These are phyloP conservation scores for Alternaria burnsii DNA, from an alignment of 2,329 filamentous ascomycete species.

Conservation along the genomic window DNA sequence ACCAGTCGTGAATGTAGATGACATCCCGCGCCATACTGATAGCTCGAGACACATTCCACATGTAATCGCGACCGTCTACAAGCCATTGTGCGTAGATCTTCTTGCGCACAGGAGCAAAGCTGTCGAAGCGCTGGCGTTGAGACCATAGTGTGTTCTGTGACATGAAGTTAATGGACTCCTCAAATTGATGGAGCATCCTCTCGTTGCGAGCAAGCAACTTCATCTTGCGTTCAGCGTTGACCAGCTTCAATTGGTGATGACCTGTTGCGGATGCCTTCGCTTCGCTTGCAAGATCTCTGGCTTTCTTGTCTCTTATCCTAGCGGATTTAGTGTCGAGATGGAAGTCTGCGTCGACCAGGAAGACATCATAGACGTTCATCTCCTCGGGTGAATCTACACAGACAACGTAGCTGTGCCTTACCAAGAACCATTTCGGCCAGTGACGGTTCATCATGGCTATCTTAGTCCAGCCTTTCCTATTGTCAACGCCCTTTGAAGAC, in stretches of 20 bases:
- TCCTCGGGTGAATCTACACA: slow-evolving; percentile 99
- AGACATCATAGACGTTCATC: slow-evolving; percentile 98
- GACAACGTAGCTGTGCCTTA: slow-evolving; percentile 96
- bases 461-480: slow-evolving; percentile 80
- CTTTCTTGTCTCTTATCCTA: slow-evolving; percentile 60
- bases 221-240: slow-evolving; percentile 90
- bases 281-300: slow-evolving; percentile 70
- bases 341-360: slow-evolving; percentile 92
- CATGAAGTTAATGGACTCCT: slow-evolving; percentile 92
- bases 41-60: slow-evolving; percentile 98
- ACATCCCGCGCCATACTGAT: slow-evolving; percentile 98
- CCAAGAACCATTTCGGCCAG: slow-evolving; percentile 94
- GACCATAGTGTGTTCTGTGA: slow-evolving; percentile 82
- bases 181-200: slow-evolving; percentile 87
- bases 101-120: slow-evolving; percentile 88
- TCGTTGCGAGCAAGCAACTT: slow-evolving; percentile 92
- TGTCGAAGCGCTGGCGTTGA: slow-evolving; percentile 84
- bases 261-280: slow-evolving; percentile 71
- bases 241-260: slow-evolving; percentile 87
- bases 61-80: slow-evolving; percentile 95
- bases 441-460: slow-evolving; percentile 82
- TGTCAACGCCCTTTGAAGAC: slow-evolving; percentile 87
- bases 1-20: slow-evolving; percentile 99
- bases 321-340: slow-evolving; percentile 75
- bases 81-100: slow-evolving; percentile 95